phyloP scores from a whole-genome alignment of 1,284 basidiomycete genomes.

The Moniliella sp. region DNA sequence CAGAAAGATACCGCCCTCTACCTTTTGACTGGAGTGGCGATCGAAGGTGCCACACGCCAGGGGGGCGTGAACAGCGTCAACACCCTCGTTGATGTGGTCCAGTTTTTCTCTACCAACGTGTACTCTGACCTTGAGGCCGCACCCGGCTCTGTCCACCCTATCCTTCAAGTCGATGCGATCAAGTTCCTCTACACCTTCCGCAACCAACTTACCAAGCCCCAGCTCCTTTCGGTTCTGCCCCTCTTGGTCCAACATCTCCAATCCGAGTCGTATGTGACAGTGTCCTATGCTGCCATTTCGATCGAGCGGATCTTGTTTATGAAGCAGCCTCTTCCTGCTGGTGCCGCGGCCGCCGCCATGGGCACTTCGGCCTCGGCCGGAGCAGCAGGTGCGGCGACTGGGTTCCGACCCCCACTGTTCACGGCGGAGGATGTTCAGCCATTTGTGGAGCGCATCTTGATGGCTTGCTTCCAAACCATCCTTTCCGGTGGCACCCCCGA shows the following conservation, averaged over 20 bases:
- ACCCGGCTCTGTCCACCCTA: constrained; percentile 43
- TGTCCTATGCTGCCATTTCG: constrained; percentile 36
- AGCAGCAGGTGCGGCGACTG: too few species aligned
- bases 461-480: constrained; percentile 59
- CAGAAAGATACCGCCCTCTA: constrained; percentile 91
- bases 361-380: too few species aligned
- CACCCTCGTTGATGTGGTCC: constrained; percentile 70
- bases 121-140: constrained; percentile 63
- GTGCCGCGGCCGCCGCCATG: too few species aligned
- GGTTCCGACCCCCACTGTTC: constrained; percentile 40
- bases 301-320: constrained; percentile 48
- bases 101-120: constrained; percentile 82
- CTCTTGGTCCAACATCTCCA: constrained; percentile 61
- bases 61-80: constrained; percentile 76
- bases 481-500: constrained; percentile 61
- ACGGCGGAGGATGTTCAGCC: constrained; percentile 63
- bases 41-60: constrained; percentile 52
- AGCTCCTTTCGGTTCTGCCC: constrained; percentile 73
- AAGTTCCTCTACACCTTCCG: constrained; percentile 51
- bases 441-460: constrained; percentile 53
- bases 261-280: constrained; percentile 34
- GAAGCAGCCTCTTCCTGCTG: constrained; percentile 43
- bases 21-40: constrained; percentile 70
- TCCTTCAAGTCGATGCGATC: constrained; percentile 86
- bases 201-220: constrained; percentile 68